Base-by-base conservation (phyloP, 768 basidiomycete species). In the Xerocomus brunneocitrinus region DNA sequence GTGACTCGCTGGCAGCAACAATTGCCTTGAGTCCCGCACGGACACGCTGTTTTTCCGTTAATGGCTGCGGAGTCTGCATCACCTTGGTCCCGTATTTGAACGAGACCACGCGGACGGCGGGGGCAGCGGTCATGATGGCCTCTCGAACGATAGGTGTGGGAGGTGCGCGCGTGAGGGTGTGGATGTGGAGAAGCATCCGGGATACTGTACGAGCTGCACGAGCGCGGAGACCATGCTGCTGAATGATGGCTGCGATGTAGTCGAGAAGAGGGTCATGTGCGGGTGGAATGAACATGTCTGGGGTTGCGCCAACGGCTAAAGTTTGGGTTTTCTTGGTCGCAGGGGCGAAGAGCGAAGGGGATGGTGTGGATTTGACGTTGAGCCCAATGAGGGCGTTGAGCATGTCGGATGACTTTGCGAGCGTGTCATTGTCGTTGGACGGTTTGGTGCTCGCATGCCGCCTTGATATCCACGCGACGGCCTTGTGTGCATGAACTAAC, bases 41-140 rank as follows among this genome's bases (percentile, higher is more conserved):
- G 42, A 82, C 80, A 34, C 92, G 77, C 73, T 94, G 91, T 64
- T 87, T 82, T 72, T 93, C 91, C 48, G 77, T 84, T 52, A 97
- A 74, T 1, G 91, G 83, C 12, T 82, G 72, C 0, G 94, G 93
- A 39, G 77, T 80, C 40, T 76, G 69, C 10, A 84, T 66, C n/a
- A 72, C 76, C 71, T 93, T 93, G 14, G 83, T 80, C 3, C 82
- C 81, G 45, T 75, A 75, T 49, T 81, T 81, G 58, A 82, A 78
- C 28, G 77, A 80, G 95, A 19, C 19, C 19, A 19, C 19, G 19
- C 19, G 19, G 19, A 19, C 19, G 19, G 19, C 19, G 19, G 19
- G 95, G 3, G 89, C 78, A 2, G 82, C 84, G 3, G 77, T 64
- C 24, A 79, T 63, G 49, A 97, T 71, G 0, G 93, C 94, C 62